Base-by-base conservation (phyloP, 768 basidiomycete genomes). In the Russula olivacea region DNA sequence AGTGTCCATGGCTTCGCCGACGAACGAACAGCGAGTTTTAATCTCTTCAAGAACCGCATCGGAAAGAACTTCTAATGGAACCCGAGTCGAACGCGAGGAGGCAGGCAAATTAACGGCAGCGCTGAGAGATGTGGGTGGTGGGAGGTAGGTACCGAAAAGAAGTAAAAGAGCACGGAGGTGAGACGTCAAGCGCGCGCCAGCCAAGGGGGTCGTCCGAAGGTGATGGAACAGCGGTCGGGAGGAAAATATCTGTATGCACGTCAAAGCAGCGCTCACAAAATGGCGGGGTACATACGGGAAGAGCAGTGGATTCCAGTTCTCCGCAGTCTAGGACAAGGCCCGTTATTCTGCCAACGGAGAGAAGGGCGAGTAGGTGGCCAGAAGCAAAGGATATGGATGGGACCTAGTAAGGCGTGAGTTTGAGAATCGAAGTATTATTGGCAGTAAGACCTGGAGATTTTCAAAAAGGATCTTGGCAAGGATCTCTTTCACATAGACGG, bases 311-410 rank as follows among this genome's bases (percentile, higher is more conserved):
- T 73, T 98, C 97, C 4, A 96, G 80, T 72, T 96, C 87, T 1
- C 97, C 97, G 67, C 87, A 88, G 71, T 99, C 97, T 2, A 98
- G 76, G 1, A 98, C 96, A 15, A 99, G 82, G 7, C 96, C 97
- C 1, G 94, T 95, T 67, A 94, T 89, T 62, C 91, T 80, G 12
- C 97, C 97, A 8, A 86, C 84, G 2, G 93, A 86, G 64, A 97
- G 79, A 15, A 98, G 77, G 4, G 93, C 83, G 19, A 98, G 82
- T 0, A 98, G 76, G 68, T 92, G 92, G 60, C 91, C 88, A 17
- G 91, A 88, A 1, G 91, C 89, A 74, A 98, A 99, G 2, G 93
- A 96, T 66, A 99, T 81, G 8, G 92, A 93, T 8, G 94, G 96
- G 32, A 97, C 89, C 93, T 97, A 71, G 28, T 7, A 55, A 57